Evolutionary conservation across 176 grass and related monocot genomes (phyloP).

Genomic region (Rhynchospora breviuscula): DNA sequence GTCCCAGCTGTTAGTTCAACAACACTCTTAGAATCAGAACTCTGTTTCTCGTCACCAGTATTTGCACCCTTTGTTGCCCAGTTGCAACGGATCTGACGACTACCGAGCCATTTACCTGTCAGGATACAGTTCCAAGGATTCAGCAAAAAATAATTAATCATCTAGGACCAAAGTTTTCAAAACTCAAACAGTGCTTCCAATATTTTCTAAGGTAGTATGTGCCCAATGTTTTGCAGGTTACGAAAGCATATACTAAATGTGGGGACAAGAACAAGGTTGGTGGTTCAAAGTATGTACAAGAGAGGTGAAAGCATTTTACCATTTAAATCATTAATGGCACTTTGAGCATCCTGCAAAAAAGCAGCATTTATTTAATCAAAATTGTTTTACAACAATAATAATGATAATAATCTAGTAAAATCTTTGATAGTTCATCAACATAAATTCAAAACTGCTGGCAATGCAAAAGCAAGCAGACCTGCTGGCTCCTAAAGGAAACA

Average conservation of each 20-base stretch:
- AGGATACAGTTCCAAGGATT: constrained; percentile 11
- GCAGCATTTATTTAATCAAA: not conserved
- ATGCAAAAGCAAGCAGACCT: constrained; percentile 43
- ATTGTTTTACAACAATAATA: constrained; percentile 12
- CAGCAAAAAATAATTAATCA: not conserved
- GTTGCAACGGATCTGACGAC: constrained; percentile 94
- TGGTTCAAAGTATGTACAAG: not conserved
- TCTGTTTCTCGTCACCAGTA: constrained; percentile 81
- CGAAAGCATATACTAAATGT: too few relatives aligned
- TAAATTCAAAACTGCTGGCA: not conserved
- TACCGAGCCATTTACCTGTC: constrained; percentile 81
- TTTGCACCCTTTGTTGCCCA: constrained; percentile 91
- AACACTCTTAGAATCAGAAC: constrained; percentile 59
- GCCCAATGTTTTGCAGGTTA: too few relatives aligned
- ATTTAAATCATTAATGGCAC: constrained; percentile 87
- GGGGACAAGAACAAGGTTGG: not conserved
- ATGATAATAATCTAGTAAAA: constrained; percentile 6
- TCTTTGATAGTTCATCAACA: not conserved
- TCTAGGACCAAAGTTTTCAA: not conserved
- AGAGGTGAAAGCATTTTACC: constrained; percentile 27
- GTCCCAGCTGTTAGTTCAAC: constrained; percentile 57
- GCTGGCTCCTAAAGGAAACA: constrained; percentile 95
- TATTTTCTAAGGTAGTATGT: not conserved
- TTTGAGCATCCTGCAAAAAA: constrained; percentile 85
- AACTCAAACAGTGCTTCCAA: not conserved